Conservation (phyloP, 2,329 filamentous ascomycete species). For the Colletotrichum camelliae region DNA sequence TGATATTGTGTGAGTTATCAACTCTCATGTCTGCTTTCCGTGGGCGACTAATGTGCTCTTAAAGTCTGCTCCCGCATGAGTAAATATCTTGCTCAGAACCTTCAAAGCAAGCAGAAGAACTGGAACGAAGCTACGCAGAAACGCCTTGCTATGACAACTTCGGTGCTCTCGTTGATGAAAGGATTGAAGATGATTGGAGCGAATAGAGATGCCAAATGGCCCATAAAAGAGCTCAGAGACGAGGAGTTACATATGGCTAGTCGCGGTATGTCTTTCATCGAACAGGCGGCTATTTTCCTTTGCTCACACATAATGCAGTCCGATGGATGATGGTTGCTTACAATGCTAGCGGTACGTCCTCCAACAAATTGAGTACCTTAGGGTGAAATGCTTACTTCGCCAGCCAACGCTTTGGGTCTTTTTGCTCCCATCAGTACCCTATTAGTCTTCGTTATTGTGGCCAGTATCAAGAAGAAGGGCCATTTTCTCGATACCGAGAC, state of each 20-base stretch:
- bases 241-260: conserved; percentile 24
- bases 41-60: not conserved
- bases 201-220: not conserved
- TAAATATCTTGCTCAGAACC: not conserved
- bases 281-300: too few species aligned
- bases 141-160: conserved; percentile 33
- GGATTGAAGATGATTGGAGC: conserved; percentile 33
- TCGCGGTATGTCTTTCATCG: not conserved
- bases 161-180: conserved; percentile 37
- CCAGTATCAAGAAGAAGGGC: not conserved
- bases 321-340: conserved; percentile 21
- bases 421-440: conserved; percentile 9
- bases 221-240: conserved; percentile 39
- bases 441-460: not conserved
- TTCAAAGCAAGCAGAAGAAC: not conserved
- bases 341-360: conserved; percentile 3
- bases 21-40: not conserved
- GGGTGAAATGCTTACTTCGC: not conserved
- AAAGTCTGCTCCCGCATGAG: conserved; percentile 5
- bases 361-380: not conserved
- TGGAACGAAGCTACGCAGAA: conserved; percentile 24
- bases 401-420: conserved; percentile 23
- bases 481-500: not conserved
- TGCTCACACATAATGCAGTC: not conserved
- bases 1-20: conserved; percentile 31